Percentiles rank a stretch among this genome's conserved stretches.
Evolutionary conservation across 2,329 filamentous ascomycete genomes (phyloP).

Genomic region (Sphaerulina populicola): DNA sequence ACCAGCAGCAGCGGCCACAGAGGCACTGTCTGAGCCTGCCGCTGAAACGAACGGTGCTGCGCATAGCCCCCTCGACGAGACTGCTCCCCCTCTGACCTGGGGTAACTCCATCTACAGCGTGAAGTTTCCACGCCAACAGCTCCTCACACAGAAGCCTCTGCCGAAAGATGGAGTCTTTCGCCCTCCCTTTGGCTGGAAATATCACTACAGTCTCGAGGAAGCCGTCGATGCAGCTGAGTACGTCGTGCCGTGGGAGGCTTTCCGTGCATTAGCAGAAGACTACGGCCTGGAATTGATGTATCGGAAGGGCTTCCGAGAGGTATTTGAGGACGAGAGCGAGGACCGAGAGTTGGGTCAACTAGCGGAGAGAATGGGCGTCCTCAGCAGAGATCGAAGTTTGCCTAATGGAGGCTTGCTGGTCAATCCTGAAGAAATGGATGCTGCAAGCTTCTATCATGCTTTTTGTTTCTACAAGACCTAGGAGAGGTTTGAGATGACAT

Average conservation of each 20-base stretch:
- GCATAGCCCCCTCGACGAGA: conserved; percentile 5
- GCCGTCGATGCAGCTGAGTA: conserved; percentile 97
- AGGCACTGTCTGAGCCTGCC: conserved; percentile 18
- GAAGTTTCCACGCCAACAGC: conserved; percentile 63
- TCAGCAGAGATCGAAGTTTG: conserved; percentile 52
- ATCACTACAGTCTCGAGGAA: conserved; percentile 92
- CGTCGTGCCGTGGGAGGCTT: conserved; percentile 95
- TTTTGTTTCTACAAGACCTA: conserved; percentile 85
- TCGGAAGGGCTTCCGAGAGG: conserved; percentile 78
- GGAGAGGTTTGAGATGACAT: not conserved
- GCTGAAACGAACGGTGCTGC: conserved; percentile 8
- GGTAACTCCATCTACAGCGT: conserved; percentile 91
- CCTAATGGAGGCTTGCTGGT: conserved; percentile 55
- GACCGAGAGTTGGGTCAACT: conserved; percentile 71
- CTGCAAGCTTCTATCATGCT: conserved; percentile 78
- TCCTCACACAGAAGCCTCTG: conserved; percentile 24
- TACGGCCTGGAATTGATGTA: conserved; percentile 96
- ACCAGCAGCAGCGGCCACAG: conserved; percentile 26
- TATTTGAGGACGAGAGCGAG: conserved; percentile 87
- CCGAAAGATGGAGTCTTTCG: conserved; percentile 84
- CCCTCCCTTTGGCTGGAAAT: conserved; percentile 94
- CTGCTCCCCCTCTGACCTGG: conserved; percentile 55
- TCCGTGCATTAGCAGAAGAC: conserved; percentile 88
- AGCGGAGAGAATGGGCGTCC: conserved; percentile 92
- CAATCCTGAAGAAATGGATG: conserved; percentile 81